Evolutionary conservation across 148 eudicot species (phyloP).

Genomic region (Vaccinium darrowii): DNA sequence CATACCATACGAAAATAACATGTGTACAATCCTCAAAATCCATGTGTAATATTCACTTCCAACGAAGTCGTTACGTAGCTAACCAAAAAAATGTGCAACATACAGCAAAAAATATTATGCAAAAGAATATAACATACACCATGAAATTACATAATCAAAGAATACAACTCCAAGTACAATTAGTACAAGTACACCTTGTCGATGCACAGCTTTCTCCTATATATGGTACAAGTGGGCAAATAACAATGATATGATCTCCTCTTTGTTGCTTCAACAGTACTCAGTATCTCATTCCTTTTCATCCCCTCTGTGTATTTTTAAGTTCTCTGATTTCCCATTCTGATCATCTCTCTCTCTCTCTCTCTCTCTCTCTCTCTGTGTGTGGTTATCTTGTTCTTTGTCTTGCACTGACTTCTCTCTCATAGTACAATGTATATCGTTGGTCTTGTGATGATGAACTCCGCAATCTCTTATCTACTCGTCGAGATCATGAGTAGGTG

Average conservation of each 20-base stretch:
- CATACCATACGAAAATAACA: no score
- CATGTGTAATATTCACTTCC: no score
- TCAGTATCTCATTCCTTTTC: background rate
- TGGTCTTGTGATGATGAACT: constrained; percentile 16
- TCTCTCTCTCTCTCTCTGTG: background rate
- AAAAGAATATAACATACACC: no score
- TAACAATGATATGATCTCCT: background rate
- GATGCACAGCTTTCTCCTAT: background rate
- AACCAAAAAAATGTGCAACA: no score
- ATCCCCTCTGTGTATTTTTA: background rate
- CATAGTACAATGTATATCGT: constrained; percentile 14
- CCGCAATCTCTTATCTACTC: constrained; percentile 24
- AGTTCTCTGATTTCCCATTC: background rate
- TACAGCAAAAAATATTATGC: no score
- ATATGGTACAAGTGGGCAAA: background rate
- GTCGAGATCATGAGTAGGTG: constrained; percentile 10
- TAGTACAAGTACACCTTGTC: background rate
- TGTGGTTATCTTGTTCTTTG: background rate
- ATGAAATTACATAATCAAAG: no score
- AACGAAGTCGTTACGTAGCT: no score
- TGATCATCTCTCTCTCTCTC: background rate
- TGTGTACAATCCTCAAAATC: no score
- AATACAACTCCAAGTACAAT: no score
- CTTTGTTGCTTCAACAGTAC: background rate
- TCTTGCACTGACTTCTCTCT: constrained; percentile 15